A percentile compares a stretch with the other conserved stretches of the same genome.
Conservation (phyloP, 108 stramenopile genomes). For the Stephanodiscus triporus region DNA sequence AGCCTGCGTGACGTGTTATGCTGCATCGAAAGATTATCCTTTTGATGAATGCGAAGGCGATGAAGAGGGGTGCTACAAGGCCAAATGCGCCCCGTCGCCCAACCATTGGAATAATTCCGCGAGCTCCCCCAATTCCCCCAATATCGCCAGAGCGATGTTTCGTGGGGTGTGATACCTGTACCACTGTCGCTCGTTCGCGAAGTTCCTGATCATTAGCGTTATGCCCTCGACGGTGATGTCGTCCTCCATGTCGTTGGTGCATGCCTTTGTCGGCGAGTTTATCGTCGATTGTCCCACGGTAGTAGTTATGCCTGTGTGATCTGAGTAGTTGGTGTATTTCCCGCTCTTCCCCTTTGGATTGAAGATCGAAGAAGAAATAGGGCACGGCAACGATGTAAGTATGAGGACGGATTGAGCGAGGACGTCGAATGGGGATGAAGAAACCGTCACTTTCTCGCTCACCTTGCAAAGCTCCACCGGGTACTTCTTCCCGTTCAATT, state of each 20-base stretch:
- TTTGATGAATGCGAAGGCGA: too few species aligned
- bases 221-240: slow-evolving; percentile 37
- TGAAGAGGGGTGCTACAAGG: too few species aligned
- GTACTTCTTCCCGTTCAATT: slow-evolving; percentile 80
- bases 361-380: slow-evolving; percentile 1
- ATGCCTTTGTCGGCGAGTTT: slow-evolving; percentile 21
- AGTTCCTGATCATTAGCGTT: slow-evolving; percentile 49
- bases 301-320: slow-evolving; percentile 78
- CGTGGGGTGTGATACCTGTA: slow-evolving; percentile 86
- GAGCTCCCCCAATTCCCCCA: slow-evolving; percentile 93
- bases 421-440: background rate
- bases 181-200: slow-evolving; percentile 78
- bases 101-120: slow-evolving; percentile 91
- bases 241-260: slow-evolving; percentile 26
- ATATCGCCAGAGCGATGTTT: slow-evolving; percentile 80
- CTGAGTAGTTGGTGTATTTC: slow-evolving; percentile 82
- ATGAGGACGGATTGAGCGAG: background rate
- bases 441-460: too few species aligned
- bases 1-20: too few species aligned
- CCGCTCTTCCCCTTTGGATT: slow-evolving; percentile 60
- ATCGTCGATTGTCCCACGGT: slow-evolving; percentile 72
- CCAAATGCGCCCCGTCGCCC: slow-evolving; percentile 67
- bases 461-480: slow-evolving; percentile 87
- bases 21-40: too few species aligned
- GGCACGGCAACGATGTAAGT: background rate